Evolutionary conservation across 345 rosid species (phyloP).

Genomic region (Populus pruinosa): DNA sequence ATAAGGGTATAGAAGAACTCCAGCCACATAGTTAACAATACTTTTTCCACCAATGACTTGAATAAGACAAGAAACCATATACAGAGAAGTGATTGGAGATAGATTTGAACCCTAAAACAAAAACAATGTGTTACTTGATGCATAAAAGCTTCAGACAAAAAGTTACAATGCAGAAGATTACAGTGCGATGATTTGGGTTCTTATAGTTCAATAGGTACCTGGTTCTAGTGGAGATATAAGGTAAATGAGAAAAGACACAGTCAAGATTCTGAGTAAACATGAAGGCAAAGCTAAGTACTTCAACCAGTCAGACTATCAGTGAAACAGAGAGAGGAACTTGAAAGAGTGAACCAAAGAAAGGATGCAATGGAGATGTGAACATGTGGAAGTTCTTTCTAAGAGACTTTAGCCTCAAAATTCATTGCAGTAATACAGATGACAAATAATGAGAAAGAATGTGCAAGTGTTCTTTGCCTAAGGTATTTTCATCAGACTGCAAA

Average conservation of each 20-base stretch:
- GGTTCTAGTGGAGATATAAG: background rate
- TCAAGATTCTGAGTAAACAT: background rate
- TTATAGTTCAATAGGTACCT: background rate
- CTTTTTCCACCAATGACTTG: constrained; percentile 58
- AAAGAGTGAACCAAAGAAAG: background rate
- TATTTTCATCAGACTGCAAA: background rate
- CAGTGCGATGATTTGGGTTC: background rate
- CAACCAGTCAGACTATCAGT: background rate
- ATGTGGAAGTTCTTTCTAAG: background rate
- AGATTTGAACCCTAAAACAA: constrained; percentile 42
- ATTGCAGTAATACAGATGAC: background rate
- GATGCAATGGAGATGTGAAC: background rate
- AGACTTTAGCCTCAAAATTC: background rate
- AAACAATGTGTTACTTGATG: background rate
- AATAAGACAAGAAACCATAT: constrained; percentile 48
- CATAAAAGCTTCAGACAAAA: background rate
- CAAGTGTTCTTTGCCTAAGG: background rate
- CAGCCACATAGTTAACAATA: constrained; percentile 40
- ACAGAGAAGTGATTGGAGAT: constrained; percentile 53
- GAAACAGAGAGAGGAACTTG: too few relatives aligned
- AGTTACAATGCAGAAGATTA: background rate
- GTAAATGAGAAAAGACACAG: background rate
- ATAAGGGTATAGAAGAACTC: constrained; percentile 40
- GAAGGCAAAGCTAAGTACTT: background rate
- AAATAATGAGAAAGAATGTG: background rate